Percentiles rank a stretch among this genome's conserved stretches.
Conservation (phyloP, 2,329 filamentous ascomycete genomes). For the Rugonectria rugulosa region DNA sequence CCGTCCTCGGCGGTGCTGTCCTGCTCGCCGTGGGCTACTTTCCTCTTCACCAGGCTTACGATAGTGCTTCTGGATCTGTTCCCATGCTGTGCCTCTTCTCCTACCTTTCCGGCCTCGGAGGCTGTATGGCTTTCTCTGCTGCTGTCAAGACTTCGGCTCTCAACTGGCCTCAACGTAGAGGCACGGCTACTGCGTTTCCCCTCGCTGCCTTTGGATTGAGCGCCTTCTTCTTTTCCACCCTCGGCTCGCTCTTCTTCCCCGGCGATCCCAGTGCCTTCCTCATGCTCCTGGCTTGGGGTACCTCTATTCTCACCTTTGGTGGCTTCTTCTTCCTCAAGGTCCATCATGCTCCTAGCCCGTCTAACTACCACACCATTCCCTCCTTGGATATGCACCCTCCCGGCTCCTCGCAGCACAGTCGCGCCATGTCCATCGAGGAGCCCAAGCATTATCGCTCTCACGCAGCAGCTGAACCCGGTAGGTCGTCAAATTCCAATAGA, state of each 20-base stretch:
- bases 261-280: constrained; percentile 85
- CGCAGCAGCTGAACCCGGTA: constrained; percentile 69
- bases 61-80: constrained; percentile 68
- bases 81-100: constrained; percentile 79
- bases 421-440: constrained; percentile 52
- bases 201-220: constrained; percentile 92
- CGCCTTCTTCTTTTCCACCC: constrained; percentile 91
- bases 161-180: constrained; percentile 90
- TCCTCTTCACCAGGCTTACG: constrained; percentile 81
- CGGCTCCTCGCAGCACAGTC: constrained; percentile 46
- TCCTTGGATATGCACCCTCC: constrained; percentile 29
- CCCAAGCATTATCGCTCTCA: constrained; percentile 48
- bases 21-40: constrained; percentile 83
- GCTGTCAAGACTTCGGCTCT: constrained; percentile 86
- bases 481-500: constrained; percentile 51
- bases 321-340: constrained; percentile 88
- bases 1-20: constrained; percentile 77
- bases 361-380: constrained; percentile 66
- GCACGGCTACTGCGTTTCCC: constrained; percentile 93
- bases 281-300: constrained; percentile 80
- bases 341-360: constrained; percentile 58
- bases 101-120: constrained; percentile 85
- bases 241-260: constrained; percentile 80
- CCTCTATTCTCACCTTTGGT: constrained; percentile 75
- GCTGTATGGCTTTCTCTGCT: constrained; percentile 89